Evolutionary conservation across 129 eudicot genomes (phyloP).

Genomic region (Heracleum sosnowskyi): DNA sequence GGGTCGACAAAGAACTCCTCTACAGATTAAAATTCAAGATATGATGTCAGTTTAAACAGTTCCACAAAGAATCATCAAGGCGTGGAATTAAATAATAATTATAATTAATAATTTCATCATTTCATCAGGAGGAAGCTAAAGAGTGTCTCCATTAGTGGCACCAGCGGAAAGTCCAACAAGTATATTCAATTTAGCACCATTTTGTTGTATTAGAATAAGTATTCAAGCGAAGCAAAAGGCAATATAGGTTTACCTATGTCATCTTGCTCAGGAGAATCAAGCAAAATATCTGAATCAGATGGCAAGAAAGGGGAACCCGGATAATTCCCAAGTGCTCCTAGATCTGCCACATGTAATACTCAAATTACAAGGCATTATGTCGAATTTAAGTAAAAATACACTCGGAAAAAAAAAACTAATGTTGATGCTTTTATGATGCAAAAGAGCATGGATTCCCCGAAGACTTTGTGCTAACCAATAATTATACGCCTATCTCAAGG

Average conservation of each 20-base stretch:
- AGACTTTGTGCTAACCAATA: background rate
- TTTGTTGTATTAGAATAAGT: background rate
- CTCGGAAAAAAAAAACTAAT: background rate
- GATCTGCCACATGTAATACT: conserved; percentile 41
- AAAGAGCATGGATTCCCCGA: background rate
- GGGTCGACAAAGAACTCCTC: conserved; percentile 39
- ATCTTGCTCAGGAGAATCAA: conserved; percentile 90
- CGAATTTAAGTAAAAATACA: background rate
- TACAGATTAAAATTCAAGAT: conserved; percentile 15
- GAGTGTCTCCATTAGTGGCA: background rate
- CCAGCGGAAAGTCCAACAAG: background rate
- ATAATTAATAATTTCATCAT: background rate
- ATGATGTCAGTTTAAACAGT: conserved; percentile 1
- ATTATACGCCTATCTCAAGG: background rate
- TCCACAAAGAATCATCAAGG: background rate
- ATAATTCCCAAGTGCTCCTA: conserved; percentile 89
- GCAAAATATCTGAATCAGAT: conserved; percentile 96
- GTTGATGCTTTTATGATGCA: conserved; percentile 3
- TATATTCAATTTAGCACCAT: background rate
- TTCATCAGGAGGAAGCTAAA: background rate
- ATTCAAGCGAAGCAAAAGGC: background rate
- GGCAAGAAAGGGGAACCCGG: conserved; percentile 91
- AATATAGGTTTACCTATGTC: conserved; percentile 55
- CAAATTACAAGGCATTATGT: background rate
- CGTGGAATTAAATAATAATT: background rate